Evolutionary conservation across 2,329 filamentous ascomycete genomes (phyloP).

Genomic region (Fusarium caatingaense): DNA sequence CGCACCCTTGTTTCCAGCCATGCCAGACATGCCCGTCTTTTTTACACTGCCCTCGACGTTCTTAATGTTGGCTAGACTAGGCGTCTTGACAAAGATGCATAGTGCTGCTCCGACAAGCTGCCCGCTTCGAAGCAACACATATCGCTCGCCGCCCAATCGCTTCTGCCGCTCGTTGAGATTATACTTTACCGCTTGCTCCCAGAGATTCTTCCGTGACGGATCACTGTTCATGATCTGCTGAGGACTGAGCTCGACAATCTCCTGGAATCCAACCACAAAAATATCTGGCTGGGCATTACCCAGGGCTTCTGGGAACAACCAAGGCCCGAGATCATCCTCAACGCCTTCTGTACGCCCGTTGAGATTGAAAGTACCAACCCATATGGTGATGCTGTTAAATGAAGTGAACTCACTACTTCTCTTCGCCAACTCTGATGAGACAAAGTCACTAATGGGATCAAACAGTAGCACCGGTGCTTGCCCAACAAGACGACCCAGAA

Average conservation of each 20-base stretch:
- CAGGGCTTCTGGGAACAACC: slow-evolving; percentile 76
- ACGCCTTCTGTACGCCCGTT: slow-evolving; percentile 87
- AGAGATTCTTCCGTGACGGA: slow-evolving; percentile 82
- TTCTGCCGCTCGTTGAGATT: slow-evolving; percentile 80
- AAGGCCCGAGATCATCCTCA: slow-evolving; percentile 82
- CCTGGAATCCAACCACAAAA: slow-evolving; percentile 92
- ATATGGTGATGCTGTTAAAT: slow-evolving; percentile 79
- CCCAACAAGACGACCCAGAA: slow-evolving; percentile 85
- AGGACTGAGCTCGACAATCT: slow-evolving; percentile 97
- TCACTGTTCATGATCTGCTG: slow-evolving; percentile 99
- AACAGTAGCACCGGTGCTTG: slow-evolving; percentile 87
- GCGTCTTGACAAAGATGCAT: slow-evolving; percentile 88
- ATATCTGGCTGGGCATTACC: slow-evolving; percentile 80
- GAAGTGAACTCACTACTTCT: slow-evolving; percentile 79
- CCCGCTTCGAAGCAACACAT: slow-evolving; percentile 89
- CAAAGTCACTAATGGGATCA: slow-evolving; percentile 94
- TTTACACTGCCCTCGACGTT: slow-evolving; percentile 97
- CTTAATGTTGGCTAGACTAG: slow-evolving; percentile 83
- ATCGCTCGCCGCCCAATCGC: slow-evolving; percentile 75
- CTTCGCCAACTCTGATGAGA: slow-evolving; percentile 79
- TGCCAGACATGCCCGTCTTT: slow-evolving; percentile 93
- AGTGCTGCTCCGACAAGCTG: slow-evolving; percentile 95
- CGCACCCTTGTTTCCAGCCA: slow-evolving; percentile 97
- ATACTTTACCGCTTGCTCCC: slow-evolving; percentile 84
- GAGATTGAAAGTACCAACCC: slow-evolving; percentile 91